phyloP scores from a whole-genome alignment of 306 rosid species.

The Prosopis cineraria region DNA sequence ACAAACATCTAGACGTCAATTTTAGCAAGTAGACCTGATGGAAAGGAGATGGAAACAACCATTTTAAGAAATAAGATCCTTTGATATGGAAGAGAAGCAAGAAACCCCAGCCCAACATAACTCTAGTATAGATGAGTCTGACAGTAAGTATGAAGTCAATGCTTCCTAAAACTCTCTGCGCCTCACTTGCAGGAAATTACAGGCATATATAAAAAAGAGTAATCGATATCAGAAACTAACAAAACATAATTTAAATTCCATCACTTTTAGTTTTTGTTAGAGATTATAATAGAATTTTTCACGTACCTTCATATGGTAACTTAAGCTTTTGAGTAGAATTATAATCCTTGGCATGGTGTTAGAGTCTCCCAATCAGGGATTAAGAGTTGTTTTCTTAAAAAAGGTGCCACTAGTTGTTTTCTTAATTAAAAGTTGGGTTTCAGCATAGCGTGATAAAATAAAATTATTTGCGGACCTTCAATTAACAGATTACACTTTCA shows the following conservation, averaged over 20 bases:
- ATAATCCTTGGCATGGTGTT: background rate
- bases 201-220: constrained; percentile 12
- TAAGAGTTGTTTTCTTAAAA: background rate
- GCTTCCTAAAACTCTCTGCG: constrained; percentile 12
- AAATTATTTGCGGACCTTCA: background rate
- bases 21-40: background rate
- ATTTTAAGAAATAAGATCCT: background rate
- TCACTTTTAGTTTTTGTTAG: background rate
- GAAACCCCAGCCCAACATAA: background rate
- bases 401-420: background rate
- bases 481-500: background rate
- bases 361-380: background rate
- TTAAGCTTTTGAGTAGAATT: background rate
- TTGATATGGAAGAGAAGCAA: constrained; percentile 17
- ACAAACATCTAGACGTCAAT: constrained; percentile 10
- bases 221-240: background rate
- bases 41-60: constrained; percentile 6
- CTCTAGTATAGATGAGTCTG: constrained; percentile 7
- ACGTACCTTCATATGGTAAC: background rate
- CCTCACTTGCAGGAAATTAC: constrained; percentile 5
- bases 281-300: background rate
- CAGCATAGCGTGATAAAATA: background rate
- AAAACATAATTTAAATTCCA: constrained; percentile 11
- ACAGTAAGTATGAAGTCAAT: background rate
- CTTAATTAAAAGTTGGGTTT: background rate